Evolutionary conservation across 2,329 filamentous ascomycete genomes (phyloP).

Genomic region (Fusarium caatingaense): DNA sequence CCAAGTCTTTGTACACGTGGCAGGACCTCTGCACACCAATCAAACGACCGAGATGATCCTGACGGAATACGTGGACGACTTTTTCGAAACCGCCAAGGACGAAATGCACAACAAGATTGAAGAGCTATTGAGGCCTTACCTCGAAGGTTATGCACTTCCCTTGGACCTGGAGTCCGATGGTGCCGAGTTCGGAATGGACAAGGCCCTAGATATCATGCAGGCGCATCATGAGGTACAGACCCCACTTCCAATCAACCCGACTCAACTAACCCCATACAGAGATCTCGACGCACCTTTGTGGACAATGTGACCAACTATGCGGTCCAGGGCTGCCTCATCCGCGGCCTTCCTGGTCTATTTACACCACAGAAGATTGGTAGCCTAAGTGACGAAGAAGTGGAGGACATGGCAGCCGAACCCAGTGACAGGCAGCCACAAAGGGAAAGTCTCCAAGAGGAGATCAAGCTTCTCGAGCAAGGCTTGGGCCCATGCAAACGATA

Average conservation of each 20-base stretch:
- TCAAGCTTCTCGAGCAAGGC: background rate
- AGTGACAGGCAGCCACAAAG: background rate
- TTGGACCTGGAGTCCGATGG: background rate
- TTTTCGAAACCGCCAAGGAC: background rate
- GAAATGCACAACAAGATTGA: background rate
- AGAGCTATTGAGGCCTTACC: background rate
- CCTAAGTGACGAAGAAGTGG: background rate
- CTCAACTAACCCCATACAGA: background rate
- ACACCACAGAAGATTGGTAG: background rate
- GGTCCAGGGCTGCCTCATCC: background rate
- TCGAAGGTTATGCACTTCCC: background rate
- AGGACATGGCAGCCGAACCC: background rate
- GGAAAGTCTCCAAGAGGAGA: background rate
- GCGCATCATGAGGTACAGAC: background rate
- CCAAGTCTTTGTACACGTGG: background rate
- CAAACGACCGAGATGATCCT: background rate
- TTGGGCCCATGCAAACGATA: background rate
- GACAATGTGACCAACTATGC: background rate
- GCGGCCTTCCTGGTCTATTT: background rate
- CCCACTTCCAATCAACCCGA: background rate
- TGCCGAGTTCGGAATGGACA: background rate
- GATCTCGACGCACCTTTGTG: background rate
- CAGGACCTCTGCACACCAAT: background rate
- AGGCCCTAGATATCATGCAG: background rate
- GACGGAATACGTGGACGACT: background rate